Conservation (phyloP, 2,329 filamentous ascomycete species). For the Fusarium sp. region DNA sequence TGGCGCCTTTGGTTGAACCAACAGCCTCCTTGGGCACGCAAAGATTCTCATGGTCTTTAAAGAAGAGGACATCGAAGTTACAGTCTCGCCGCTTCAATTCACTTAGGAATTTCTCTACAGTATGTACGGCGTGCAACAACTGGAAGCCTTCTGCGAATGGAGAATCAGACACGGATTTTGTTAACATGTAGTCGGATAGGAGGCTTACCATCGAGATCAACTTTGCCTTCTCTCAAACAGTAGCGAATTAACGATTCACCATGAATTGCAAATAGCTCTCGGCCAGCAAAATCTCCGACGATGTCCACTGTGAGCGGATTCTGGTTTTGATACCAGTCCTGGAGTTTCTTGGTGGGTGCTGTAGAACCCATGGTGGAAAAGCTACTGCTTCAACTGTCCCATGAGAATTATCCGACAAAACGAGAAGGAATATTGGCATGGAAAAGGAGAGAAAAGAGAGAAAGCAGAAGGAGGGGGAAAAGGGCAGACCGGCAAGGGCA, state of each 20-base stretch:
- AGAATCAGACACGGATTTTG: conserved; percentile 14
- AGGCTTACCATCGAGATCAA: conserved; percentile 69
- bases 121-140: conserved; percentile 76
- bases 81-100: conserved; percentile 73
- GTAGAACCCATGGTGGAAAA: background rate
- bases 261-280: conserved; percentile 78
- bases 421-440: no score
- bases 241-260: conserved; percentile 78
- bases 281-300: conserved; percentile 80
- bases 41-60: conserved; percentile 66
- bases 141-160: conserved; percentile 69
- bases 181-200: background rate
- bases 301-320: conserved; percentile 64
- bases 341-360: conserved; percentile 7
- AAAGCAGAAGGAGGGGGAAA: background rate
- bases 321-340: conserved; percentile 21
- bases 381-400: background rate
- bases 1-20: conserved; percentile 49
- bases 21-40: conserved; percentile 62
- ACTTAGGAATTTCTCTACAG: conserved; percentile 74
- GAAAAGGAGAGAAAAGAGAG: background rate
- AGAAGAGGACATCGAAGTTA: conserved; percentile 79
- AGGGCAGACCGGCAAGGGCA: no score
- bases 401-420: background rate
- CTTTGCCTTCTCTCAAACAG: conserved; percentile 70